phyloP scores from a whole-genome alignment of 2,329 filamentous ascomycete species.

The Pseudocercospora fijiensis region DNA sequence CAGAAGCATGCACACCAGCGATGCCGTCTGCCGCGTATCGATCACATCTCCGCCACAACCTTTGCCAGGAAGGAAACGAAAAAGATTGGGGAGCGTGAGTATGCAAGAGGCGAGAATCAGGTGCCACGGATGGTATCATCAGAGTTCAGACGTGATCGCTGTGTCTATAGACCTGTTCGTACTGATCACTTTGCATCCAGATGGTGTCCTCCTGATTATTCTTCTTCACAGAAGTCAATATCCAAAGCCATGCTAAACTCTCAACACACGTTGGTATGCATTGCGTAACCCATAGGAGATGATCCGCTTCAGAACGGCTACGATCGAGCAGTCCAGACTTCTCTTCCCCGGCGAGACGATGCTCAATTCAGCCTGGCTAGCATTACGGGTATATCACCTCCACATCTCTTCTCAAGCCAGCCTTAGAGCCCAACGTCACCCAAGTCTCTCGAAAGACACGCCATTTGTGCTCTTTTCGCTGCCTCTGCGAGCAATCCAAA shows the following conservation, averaged over 20 bases:
- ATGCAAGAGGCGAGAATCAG: neutral
- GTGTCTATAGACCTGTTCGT: neutral
- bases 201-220: neutral
- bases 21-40: neutral
- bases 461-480: conserved; percentile 88
- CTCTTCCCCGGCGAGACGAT: neutral
- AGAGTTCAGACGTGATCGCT: neutral
- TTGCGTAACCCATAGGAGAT: neutral
- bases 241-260: neutral
- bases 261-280: neutral
- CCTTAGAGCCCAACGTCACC: conserved; percentile 60
- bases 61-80: neutral
- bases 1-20: neutral
- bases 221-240: neutral
- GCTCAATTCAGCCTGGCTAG: neutral
- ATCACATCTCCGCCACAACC: neutral
- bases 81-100: neutral
- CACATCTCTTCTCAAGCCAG: neutral
- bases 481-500: conserved; percentile 88
- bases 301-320: neutral
- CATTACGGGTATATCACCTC: neutral
- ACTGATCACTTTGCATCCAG: neutral
- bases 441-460: conserved; percentile 81
- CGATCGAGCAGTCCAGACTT: neutral
- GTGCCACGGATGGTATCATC: neutral